Evolutionary conservation across 2,329 filamentous ascomycete genomes (phyloP).

Genomic region (Trichoderma pleuroti): DNA sequence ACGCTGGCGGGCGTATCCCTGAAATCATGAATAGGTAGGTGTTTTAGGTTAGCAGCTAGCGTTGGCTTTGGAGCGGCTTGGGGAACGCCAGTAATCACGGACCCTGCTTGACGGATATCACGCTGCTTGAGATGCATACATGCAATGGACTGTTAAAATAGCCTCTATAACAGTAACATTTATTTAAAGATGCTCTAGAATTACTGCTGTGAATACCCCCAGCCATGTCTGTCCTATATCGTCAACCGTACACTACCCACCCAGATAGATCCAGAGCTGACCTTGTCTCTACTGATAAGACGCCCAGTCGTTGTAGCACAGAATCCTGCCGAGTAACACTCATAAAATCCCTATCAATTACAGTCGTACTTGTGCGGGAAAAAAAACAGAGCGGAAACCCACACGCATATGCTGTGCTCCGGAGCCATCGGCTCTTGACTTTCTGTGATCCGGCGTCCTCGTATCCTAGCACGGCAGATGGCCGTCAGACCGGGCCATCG

Average conservation of each 20-base stretch:
- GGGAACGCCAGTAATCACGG: background rate
- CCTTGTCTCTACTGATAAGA: background rate
- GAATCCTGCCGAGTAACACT: background rate
- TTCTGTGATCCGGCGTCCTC: background rate
- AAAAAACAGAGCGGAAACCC: background rate
- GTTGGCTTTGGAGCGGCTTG: background rate
- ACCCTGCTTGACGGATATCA: background rate
- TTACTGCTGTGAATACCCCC: background rate
- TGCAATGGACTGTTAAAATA: background rate
- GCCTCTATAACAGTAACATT: background rate
- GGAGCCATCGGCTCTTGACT: background rate
- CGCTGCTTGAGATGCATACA: background rate
- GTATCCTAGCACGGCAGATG: background rate
- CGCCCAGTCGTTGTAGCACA: background rate
- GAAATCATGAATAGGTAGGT: background rate
- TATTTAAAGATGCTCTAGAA: background rate
- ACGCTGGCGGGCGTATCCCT: background rate
- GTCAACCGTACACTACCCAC: background rate
- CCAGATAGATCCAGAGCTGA: background rate
- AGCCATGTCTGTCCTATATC: background rate
- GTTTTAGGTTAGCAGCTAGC: slow-evolving; percentile 5
- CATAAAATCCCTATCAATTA: background rate
- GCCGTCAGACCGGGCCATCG: background rate
- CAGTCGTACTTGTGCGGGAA: background rate
- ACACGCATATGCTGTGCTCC: background rate